A percentile compares a stretch with the other conserved stretches of the same genome.
Evolutionary conservation across 768 basidiomycete species (phyloP).

Genomic region (Rubroboletus satanas): DNA sequence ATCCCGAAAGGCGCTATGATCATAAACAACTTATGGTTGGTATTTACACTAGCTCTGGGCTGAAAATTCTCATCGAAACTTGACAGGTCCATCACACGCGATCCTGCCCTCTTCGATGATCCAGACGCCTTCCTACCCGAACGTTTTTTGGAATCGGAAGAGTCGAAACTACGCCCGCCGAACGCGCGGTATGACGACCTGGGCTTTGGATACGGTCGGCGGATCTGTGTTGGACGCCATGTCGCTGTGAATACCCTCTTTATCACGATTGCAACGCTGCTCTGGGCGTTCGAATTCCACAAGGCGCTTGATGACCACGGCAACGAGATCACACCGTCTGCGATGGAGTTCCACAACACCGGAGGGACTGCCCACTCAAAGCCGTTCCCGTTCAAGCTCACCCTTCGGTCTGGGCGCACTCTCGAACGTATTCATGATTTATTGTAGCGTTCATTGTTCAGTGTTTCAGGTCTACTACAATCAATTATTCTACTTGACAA

Average conservation of each 20-base stretch:
- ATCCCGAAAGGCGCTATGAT: slow-evolving; percentile 7
- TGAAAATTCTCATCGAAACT: neutral
- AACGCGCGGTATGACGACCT: slow-evolving; percentile 11
- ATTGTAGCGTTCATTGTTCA: neutral
- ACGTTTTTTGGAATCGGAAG: slow-evolving; percentile 7
- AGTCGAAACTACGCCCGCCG: neutral
- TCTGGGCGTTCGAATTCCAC: slow-evolving; percentile 9
- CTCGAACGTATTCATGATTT: neutral
- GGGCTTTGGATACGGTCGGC: slow-evolving; percentile 12
- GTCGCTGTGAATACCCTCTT: slow-evolving; percentile 8
- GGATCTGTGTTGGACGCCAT: slow-evolving; percentile 6
- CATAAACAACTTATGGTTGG: slow-evolving; percentile 1
- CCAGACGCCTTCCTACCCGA: slow-evolving; percentile 17
- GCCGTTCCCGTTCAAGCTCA: slow-evolving; percentile 5
- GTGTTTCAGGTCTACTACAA: no score
- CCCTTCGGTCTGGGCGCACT: neutral
- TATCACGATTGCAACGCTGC: slow-evolving; percentile 6
- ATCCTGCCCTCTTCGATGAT: slow-evolving; percentile 6
- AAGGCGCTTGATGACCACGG: slow-evolving; percentile 4
- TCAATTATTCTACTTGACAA: neutral
- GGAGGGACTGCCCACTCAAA: slow-evolving; percentile 4
- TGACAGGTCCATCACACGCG: slow-evolving; percentile 7
- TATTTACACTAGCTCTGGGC: neutral
- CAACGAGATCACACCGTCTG: slow-evolving; percentile 4
- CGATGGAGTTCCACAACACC: slow-evolving; percentile 5